These are phyloP conservation scores for Crithidia expoeki DNA, from an alignment of 208 protist species.

Conservation along the genomic window DNA sequence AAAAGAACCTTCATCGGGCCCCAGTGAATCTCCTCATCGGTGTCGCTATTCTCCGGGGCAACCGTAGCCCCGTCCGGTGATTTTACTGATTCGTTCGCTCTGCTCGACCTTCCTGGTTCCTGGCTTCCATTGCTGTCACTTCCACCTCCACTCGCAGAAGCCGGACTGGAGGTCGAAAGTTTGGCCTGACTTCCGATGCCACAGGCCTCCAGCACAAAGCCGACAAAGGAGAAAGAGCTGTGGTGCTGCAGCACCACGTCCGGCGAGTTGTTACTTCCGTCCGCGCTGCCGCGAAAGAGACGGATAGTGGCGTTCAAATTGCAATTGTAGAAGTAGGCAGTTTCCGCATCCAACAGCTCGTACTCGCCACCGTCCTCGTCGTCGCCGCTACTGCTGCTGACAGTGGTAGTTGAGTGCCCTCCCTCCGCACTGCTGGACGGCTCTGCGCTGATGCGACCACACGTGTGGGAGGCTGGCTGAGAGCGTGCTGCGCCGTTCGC, in stretches of 20 bases:
- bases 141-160: neutral
- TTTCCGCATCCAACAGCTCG: conserved; percentile 45
- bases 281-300: conserved; percentile 62
- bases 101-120: neutral
- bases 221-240: conserved; percentile 73
- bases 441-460: neutral
- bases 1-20: conserved; percentile 96
- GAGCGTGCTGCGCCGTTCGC: neutral
- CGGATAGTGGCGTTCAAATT: conserved; percentile 58
- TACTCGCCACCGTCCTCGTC: conserved; percentile 25
- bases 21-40: conserved; percentile 64
- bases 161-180: neutral
- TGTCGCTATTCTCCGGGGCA: conserved; percentile 2
- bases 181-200: conserved; percentile 39
- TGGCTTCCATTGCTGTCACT: neutral
- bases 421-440: conserved; percentile 16
- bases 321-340: conserved; percentile 57
- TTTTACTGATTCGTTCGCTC: neutral
- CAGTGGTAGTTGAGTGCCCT: neutral
- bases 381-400: conserved; percentile 21
- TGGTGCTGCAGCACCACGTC: conserved; percentile 48
- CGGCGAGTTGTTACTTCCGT: conserved; percentile 53
- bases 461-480: neutral
- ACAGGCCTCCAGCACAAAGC: conserved; percentile 69
- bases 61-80: neutral